Evolutionary conservation across 352 stramenopile genomes (phyloP).

Genomic region (Pythium brachiatum): DNA sequence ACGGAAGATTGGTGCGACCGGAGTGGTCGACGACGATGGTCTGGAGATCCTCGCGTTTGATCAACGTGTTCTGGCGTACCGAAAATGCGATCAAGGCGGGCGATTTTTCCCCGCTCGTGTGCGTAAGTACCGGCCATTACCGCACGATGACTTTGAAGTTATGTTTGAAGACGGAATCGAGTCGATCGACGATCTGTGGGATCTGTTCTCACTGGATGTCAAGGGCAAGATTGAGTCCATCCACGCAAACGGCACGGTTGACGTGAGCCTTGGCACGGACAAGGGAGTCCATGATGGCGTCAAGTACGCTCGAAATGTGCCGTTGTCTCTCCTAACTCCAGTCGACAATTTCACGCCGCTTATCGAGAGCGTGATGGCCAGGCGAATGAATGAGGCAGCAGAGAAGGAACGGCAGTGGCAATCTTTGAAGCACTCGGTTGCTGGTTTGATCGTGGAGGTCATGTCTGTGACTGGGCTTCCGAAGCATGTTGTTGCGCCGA

Average conservation of each 20-base stretch:
- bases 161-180: slow-evolving; percentile 56
- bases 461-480: slow-evolving; percentile 46
- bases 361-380: slow-evolving; percentile 39
- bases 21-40: slow-evolving; percentile 46
- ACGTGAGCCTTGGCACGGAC: slow-evolving; percentile 38
- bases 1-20: slow-evolving; percentile 49
- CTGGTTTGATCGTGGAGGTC: slow-evolving; percentile 42
- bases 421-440: slow-evolving; percentile 36
- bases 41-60: slow-evolving; percentile 54
- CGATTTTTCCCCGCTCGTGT: slow-evolving; percentile 60
- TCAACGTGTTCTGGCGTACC: slow-evolving; percentile 66
- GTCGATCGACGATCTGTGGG: slow-evolving; percentile 55
- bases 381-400: slow-evolving; percentile 25
- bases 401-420: slow-evolving; percentile 27
- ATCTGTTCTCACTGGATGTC: slow-evolving; percentile 57
- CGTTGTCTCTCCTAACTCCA: slow-evolving; percentile 36
- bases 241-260: slow-evolving; percentile 48
- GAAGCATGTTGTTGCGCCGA: slow-evolving; percentile 26
- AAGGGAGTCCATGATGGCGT: not conserved
- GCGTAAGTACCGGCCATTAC: slow-evolving; percentile 48
- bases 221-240: slow-evolving; percentile 50
- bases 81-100: slow-evolving; percentile 45
- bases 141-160: slow-evolving; percentile 46
- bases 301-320: slow-evolving; percentile 29
- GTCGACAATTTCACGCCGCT: slow-evolving; percentile 40